Percentiles rank a stretch among this genome's conserved stretches.
phyloP scores from a whole-genome alignment of 2,329 filamentous ascomycete species.

The Colletotrichum eleusines region DNA sequence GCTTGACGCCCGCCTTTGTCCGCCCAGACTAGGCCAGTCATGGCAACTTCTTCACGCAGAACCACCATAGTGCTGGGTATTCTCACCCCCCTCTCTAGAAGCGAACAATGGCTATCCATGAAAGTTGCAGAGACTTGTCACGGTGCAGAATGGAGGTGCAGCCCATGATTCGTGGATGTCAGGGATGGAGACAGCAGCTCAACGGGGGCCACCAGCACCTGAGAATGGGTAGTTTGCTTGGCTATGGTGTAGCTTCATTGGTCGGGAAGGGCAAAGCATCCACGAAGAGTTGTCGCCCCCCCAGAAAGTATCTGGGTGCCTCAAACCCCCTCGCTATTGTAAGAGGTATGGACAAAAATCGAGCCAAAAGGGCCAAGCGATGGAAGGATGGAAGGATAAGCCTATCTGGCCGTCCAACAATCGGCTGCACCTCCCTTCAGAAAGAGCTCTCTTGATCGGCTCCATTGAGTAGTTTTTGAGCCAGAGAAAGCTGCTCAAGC shows the following conservation, averaged over 20 bases:
- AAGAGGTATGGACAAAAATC: constrained; percentile 9
- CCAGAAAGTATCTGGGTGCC: constrained; percentile 21
- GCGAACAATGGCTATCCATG: constrained; percentile 22
- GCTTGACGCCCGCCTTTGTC: constrained; percentile 33
- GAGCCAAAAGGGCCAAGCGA: constrained; percentile 2
- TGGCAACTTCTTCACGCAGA: constrained; percentile 17
- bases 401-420: constrained; percentile 8
- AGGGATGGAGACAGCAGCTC: constrained; percentile 26
- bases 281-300: constrained; percentile 4
- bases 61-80: constrained; percentile 15
- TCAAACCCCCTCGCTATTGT: constrained; percentile 11
- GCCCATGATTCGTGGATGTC: constrained; percentile 37
- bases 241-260: constrained; percentile 18
- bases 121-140: constrained; percentile 21
- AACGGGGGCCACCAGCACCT: constrained; percentile 21
- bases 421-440: constrained; percentile 13
- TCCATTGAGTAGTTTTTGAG: not conserved
- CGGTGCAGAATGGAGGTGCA: constrained; percentile 19
- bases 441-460: constrained; percentile 14
- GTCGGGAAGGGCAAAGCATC: not conserved
- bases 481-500: constrained; percentile 1
- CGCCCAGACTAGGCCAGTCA: constrained; percentile 24
- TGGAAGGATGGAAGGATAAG: constrained; percentile 1
- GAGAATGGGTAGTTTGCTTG: constrained; percentile 19
- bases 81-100: constrained; percentile 23